Percentiles rank a stretch among this genome's conserved stretches.
Evolutionary conservation across 176 grass and related monocot genomes (phyloP).

Genomic region (Aegilops umbellulata): DNA sequence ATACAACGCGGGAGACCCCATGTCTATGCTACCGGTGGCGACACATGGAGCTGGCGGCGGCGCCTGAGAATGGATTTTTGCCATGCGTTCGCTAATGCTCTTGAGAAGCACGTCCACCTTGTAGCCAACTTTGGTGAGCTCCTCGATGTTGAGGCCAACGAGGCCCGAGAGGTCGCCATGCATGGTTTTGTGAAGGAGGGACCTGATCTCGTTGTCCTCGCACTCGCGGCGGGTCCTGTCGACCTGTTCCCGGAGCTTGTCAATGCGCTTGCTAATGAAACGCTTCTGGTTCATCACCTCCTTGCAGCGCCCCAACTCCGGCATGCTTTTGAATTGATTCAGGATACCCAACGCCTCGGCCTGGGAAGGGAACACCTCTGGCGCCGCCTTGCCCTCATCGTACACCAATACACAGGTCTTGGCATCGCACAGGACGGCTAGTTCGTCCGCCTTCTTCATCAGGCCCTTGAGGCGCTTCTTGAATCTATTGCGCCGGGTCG

Average conservation of each 20-base stretch:
- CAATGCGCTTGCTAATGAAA: slow-evolving; percentile 21
- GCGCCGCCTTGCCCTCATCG: background rate
- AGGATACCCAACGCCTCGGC: background rate
- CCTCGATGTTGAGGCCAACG: background rate
- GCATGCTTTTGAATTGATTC: background rate
- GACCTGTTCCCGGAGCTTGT: slow-evolving; percentile 20
- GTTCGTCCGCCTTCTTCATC: slow-evolving; percentile 39
- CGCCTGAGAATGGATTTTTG: background rate
- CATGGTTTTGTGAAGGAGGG: slow-evolving; percentile 28
- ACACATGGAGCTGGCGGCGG: background rate
- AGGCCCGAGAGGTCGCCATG: background rate
- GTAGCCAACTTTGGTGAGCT: background rate
- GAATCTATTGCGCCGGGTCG: slow-evolving; percentile 7
- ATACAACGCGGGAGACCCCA: background rate
- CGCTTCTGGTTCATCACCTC: slow-evolving; percentile 32
- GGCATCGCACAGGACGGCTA: slow-evolving; percentile 25
- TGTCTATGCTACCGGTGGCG: background rate
- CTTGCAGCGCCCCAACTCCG: slow-evolving; percentile 28
- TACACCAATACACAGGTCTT: slow-evolving; percentile 30
- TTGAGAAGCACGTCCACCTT: background rate
- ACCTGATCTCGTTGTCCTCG: background rate
- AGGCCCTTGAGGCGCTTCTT: slow-evolving; percentile 22
- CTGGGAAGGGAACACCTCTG: slow-evolving; percentile 20
- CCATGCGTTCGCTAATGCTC: background rate
- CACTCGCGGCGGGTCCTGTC: background rate